Evolutionary conservation across 495 filamentous ascomycete species (phyloP).

Genomic region (Lophiostoma macrostomum): DNA sequence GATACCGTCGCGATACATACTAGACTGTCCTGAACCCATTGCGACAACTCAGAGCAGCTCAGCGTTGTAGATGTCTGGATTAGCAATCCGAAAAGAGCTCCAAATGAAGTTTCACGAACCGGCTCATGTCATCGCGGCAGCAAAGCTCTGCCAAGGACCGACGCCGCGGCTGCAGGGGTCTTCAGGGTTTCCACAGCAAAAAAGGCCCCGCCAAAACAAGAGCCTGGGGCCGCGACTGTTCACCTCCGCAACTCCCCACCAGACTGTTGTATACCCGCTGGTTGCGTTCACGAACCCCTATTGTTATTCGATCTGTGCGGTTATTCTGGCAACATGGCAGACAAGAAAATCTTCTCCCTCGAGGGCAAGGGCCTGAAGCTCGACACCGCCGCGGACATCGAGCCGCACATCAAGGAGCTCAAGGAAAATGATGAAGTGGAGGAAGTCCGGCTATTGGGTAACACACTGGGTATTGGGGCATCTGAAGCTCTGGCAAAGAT

Average conservation of each 20-base stretch:
- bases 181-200: too few species aligned
- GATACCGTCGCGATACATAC: conserved; percentile 4
- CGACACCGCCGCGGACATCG: conserved; percentile 78
- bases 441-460: conserved; percentile 78
- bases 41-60: conserved; percentile 1
- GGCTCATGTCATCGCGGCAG: not conserved
- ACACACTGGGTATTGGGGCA: conserved; percentile 87
- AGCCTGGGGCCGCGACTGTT: too few species aligned
- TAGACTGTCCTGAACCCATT: conserved; percentile 33
- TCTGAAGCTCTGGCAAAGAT: conserved; percentile 77
- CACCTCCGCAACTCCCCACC: too few species aligned
- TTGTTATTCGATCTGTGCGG: conserved; percentile 29
- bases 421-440: conserved; percentile 70
- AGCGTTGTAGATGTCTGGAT: conserved; percentile 6
- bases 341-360: conserved; percentile 78
- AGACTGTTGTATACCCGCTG: too few species aligned
- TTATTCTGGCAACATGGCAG: conserved; percentile 47
- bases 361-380: conserved; percentile 89
- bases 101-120: not conserved
- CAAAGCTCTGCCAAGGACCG: too few species aligned
- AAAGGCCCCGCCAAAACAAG: too few species aligned
- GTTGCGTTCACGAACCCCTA: not conserved
- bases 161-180: not conserved
- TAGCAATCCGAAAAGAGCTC: conserved; percentile 15
- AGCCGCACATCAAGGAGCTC: conserved; percentile 75